Evolutionary conservation across 345 rosid genomes (phyloP), one percentile per base, ranked within the genome.

Genomic region (Citrus hindsii): DNA sequence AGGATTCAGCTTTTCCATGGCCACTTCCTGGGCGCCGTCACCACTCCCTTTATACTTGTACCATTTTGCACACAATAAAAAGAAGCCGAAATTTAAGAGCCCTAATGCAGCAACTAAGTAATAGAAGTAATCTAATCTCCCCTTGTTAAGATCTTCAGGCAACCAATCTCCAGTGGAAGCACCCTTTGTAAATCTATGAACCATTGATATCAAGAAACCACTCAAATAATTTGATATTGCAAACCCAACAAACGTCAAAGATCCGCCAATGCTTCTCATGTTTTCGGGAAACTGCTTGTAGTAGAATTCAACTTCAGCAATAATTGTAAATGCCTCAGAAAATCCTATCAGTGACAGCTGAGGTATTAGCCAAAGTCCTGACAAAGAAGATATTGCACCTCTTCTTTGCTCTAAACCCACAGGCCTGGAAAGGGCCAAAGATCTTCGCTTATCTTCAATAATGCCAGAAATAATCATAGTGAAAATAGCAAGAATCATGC

Each of bases 261-360:
- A 79, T 10, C 79, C 87, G 0, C 78, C 89, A 7, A 87, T 70
- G 69, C 92, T 88, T 73, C 90, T 85, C 90, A 87, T 87, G 69
- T 87, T 85, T 63, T 87, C 92, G 1, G 92, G 92, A 72, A 87
- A 89, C 73, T 89, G 84, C 84, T 89, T 87, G 80, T 89, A 85
- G 80, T 78, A 89, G n/a, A 89, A 84, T 70, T 87, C 92, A 16
- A 84, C 12, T 7, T 80, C 69, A 46, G 40, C 88, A 53, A 86
- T 72, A 3, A 81, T 4, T 1, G 80, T 79, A 75, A 86, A 83
- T 24, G 83, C 86, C 48, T 84, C 86, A 0, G 82, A 75, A 3
- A 86, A 1, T 71, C 91, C 91, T 30, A 70, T 28, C 2, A 86
- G 27, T 3, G 69, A 63, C 12, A 88, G 86, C 74, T 86, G 91